Conservation (phyloP, 2,329 filamentous ascomycete genomes). For the Claviceps cyperi region DNA sequence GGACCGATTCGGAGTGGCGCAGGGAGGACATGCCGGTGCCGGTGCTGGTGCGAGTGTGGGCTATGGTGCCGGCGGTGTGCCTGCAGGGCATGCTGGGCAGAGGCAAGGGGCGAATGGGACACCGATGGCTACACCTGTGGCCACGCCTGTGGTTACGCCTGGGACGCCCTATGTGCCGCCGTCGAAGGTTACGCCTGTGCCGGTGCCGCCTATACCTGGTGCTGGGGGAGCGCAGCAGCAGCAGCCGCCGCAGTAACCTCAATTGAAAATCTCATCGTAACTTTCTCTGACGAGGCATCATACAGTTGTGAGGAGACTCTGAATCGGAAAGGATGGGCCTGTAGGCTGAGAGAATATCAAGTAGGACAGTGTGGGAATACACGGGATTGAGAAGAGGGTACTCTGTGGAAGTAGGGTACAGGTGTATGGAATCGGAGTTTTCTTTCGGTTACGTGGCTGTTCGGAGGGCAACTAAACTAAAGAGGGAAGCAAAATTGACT, state of each 20-base stretch:
- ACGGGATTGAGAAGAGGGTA: too few relatives aligned
- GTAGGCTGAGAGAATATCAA: too few relatives aligned
- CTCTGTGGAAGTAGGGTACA: too few relatives aligned
- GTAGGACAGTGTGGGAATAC: too few relatives aligned
- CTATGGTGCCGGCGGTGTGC: conserved; percentile 17
- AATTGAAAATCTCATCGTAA: conserved; percentile 1
- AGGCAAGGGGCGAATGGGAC: conserved; percentile 21
- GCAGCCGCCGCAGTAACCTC: conserved; percentile 7
- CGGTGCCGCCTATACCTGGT: conserved; percentile 27
- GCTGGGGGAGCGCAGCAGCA: conserved; percentile 15
- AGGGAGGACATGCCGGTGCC: conserved; percentile 3
- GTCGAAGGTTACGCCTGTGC: conserved; percentile 29
- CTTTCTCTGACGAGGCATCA: not conserved
- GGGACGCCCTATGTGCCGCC: conserved; percentile 18
- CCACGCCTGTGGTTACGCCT: conserved; percentile 11
- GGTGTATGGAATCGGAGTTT: too few relatives aligned
- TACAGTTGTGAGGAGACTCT: not conserved
- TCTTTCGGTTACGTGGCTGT: too few relatives aligned
- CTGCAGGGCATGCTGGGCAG: conserved; percentile 16
- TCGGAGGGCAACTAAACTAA: too few relatives aligned
- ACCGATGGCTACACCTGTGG: conserved; percentile 6
- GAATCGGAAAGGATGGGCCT: not conserved
- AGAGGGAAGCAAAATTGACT: too few relatives aligned
- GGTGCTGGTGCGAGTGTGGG: conserved; percentile 11
- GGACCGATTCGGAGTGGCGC: conserved; percentile 26